Base-by-base conservation (phyloP, 2,329 filamentous ascomycete species). In the Ambrosiella cleistominuta region DNA sequence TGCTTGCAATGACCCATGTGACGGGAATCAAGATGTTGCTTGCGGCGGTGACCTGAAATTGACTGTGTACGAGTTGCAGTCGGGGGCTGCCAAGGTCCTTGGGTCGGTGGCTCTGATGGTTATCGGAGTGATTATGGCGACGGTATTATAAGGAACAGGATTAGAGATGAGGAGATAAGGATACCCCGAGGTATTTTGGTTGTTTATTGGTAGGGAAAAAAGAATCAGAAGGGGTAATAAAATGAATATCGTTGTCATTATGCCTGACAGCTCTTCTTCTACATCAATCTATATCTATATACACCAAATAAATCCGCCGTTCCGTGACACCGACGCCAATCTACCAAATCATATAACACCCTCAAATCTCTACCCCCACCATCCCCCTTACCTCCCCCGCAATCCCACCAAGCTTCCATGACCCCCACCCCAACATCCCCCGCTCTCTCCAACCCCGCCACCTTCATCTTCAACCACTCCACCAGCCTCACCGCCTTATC, bases 401-500 rank as follows among this genome's bases (percentile, higher is more conserved):
- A 27, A 27, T 27, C 27, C 50, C 63, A 67, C 81, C 81, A 84
- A 35, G 66, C 66, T 57, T 49, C 37, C 13, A 55, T 12, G 1
- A 38, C 50, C 12, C 42, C 50, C 8, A 37, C 27, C 11, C 13
- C 17, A 2, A 19, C 17, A 27, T 51, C 47, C 13, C 12, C 3
- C 9, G 8, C 35, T 6, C 6, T 11, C 6, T n/a, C 7, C 13
- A 57, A 19, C n/a, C 40, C 39, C 7, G 27, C 11, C 6, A 82
- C 72, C 17, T 82, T 62, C 65, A 78, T 73, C 47, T 73, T 72
- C 54, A 84, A 63, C 87, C 88, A 95, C 63, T 75, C 80, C 11
- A 85, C 77, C 15, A 93, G 70, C 11, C 78, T 78, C 1, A 80
- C 75, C 0, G 80, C 86, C 69, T 95, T 95, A 4, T 77, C 77